Evolutionary conservation across 441 rosid genomes (phyloP).

Genomic region (Populus hybrid): DNA sequence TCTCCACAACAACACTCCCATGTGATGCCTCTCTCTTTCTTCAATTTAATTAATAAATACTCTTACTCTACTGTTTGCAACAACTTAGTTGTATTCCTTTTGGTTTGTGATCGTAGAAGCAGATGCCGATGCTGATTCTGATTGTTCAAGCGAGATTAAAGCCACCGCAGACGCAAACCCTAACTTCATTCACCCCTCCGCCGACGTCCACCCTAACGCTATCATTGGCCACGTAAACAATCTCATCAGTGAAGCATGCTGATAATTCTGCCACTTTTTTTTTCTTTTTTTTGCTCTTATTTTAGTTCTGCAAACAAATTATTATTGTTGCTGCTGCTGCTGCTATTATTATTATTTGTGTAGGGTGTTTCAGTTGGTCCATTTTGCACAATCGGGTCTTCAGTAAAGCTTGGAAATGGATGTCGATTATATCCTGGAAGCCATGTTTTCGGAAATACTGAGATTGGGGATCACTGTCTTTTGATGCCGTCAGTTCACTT

Average conservation of each 20-base stretch:
- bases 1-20: background rate
- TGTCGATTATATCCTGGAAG: constrained; percentile 70
- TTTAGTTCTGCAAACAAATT: background rate
- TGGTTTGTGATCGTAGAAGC: background rate
- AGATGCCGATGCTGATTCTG: background rate
- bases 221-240: constrained; percentile 57
- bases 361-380: constrained; percentile 87
- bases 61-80: background rate
- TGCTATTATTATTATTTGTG: background rate
- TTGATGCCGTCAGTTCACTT: constrained; percentile 66
- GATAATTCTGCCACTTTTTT: too few species aligned
- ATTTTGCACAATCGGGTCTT: constrained; percentile 73
- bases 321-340: background rate
- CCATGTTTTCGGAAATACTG: constrained; percentile 78
- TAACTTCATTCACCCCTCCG: constrained; percentile 62
- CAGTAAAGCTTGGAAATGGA: constrained; percentile 67
- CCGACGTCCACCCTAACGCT: constrained; percentile 77
- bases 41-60: too few species aligned
- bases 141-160: background rate
- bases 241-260: background rate
- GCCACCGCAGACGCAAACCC: constrained; percentile 5
- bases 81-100: background rate
- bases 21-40: background rate
- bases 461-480: constrained; percentile 62
- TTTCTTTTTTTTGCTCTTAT: constrained; percentile 1